Conservation (phyloP, 1,284 basidiomycete genomes). For the Pseudozyma flocculosa region DNA sequence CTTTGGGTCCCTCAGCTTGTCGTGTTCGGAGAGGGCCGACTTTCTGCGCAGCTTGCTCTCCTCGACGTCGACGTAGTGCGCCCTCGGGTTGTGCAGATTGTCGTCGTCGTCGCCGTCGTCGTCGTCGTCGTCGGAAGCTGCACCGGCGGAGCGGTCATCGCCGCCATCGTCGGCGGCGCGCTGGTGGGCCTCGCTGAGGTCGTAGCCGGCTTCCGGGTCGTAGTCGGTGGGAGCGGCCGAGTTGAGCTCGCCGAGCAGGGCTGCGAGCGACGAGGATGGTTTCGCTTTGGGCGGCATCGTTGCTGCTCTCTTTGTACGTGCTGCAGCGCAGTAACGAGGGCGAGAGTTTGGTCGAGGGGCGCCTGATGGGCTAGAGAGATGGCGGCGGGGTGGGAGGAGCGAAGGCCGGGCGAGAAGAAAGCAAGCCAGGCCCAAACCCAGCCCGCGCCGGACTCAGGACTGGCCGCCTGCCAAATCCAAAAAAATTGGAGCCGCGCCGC, state of each 20-base stretch:
- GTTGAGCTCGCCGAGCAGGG: constrained; percentile 23
- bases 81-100: constrained; percentile 21
- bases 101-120: constrained; percentile 17
- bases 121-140: constrained; percentile 7
- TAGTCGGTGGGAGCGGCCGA: constrained; percentile 31
- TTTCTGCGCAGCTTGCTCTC: constrained; percentile 41
- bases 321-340: no score
- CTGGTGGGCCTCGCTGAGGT: constrained; percentile 13
- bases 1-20: constrained; percentile 19
- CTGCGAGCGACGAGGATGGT: constrained; percentile 18
- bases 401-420: no score
- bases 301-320: no score
- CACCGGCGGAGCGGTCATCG: constrained; percentile 9
- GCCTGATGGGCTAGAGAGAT: no score
- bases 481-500: no score
- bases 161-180: constrained; percentile 5
- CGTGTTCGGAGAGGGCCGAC: constrained; percentile 37
- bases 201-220: constrained; percentile 23
- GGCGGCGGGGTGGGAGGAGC: no score
- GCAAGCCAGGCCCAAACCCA: no score
- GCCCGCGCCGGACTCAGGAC: no score
- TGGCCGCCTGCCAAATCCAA: no score
- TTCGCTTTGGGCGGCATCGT: constrained; percentile 30
- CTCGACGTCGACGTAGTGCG: constrained; percentile 42
- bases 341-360: no score